Evolutionary conservation across 2,329 filamentous ascomycete species (phyloP), one percentile per base, ranked within the genome.

Genomic region (Neonectria neomacrospora): DNA sequence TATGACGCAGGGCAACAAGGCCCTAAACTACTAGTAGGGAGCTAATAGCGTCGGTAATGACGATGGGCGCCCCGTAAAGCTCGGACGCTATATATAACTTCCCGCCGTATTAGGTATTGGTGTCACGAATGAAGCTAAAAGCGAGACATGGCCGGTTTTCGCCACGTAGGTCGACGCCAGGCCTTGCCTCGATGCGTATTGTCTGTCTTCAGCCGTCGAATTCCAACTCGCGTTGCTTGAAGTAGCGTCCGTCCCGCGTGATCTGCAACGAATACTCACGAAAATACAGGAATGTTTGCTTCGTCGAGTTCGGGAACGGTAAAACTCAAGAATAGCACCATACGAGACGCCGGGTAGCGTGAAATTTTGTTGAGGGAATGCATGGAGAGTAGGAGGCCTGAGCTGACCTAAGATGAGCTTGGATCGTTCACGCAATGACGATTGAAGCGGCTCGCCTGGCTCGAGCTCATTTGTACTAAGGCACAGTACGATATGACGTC

Each of bases 11-110:
- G 16, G 1, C 16, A 14, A 14, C 14, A 37, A 14, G 44, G 5
- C 44, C 12, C 12, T 9, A 4, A 47, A 14, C 44, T 47, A n/a
- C n/a, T n/a, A n/a, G n/a, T n/a, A 37, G 23, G 23, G 23, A 26
- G 23, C 23, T 26, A n/a, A 8, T 37, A 47, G 44, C 44, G 44
- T 47, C 22, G 22, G 22, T 16, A 47, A 47, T 47, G 44, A 47
- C 44, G 44, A 47, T 47, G 44, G 44, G 14, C 44, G 22, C 20
- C 44, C 44, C 20, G 22, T 47, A 47, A 41, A 41, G 44, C 44
- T 28, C 44, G 44, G 37, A 41, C 22, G 14, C 44, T 47, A 47
- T 47, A 47, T 47, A 28, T 47, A 47, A 22, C 44, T 26, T 47
- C 3, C 22, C 7, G 23, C 6, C 14, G 12, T 14, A 41, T 20